Evolutionary conservation across 2,329 filamentous ascomycete species (phyloP).

Genomic region (Botrytis paeoniae): DNA sequence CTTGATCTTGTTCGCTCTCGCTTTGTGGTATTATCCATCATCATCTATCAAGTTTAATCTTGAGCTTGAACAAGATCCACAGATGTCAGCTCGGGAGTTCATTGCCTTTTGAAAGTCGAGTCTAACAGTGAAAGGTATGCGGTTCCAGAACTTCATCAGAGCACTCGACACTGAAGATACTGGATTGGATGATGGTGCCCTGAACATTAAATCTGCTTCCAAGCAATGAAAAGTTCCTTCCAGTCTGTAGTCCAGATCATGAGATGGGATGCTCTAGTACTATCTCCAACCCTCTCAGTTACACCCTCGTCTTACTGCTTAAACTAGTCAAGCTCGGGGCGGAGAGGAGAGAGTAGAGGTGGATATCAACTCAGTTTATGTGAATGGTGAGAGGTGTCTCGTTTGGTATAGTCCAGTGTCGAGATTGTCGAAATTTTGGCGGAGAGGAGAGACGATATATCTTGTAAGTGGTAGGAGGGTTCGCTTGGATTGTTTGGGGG

Average conservation of each 20-base stretch:
- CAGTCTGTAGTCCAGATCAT: background rate
- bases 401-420: background rate
- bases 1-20: background rate
- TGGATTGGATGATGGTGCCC: background rate
- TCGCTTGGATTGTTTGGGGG: background rate
- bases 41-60: background rate
- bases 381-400: background rate
- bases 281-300: background rate
- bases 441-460: background rate
- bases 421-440: background rate
- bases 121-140: background rate
- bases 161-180: background rate
- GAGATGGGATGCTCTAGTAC: background rate
- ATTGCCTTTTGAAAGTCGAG: background rate
- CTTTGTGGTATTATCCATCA: background rate
- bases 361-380: background rate
- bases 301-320: background rate
- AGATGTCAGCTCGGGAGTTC: background rate
- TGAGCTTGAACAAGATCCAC: background rate
- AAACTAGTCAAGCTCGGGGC: background rate
- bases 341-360: background rate
- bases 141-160: background rate
- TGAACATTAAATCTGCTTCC: background rate
- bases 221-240: background rate
- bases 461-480: background rate